Percentiles rank a stretch among this genome's conserved stretches.
These are phyloP conservation scores for Inga laurina DNA, from an alignment of 306 rosid genomes.

Conservation along the genomic window DNA sequence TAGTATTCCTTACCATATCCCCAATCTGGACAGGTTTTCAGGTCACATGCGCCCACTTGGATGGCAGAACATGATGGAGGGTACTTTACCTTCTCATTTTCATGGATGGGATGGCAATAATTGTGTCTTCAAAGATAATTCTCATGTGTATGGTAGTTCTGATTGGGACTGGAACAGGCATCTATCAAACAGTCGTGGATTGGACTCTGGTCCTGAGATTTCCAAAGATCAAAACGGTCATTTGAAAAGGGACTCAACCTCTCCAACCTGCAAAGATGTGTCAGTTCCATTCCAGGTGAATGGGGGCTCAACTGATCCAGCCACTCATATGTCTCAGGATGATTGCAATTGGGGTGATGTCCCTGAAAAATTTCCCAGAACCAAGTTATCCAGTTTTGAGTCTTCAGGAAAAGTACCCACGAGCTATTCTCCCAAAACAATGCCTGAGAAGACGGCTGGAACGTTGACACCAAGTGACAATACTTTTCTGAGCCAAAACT, in stretches of 20 bases:
- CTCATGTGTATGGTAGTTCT: conserved; percentile 69
- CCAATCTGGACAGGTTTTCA: conserved; percentile 85
- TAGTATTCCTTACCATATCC: conserved; percentile 84
- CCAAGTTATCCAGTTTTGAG: too few relatives aligned
- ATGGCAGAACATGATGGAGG: conserved; percentile 90
- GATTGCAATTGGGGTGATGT: too few relatives aligned
- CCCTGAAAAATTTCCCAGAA: too few relatives aligned
- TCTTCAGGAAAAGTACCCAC: too few relatives aligned
- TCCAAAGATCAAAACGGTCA: conserved; percentile 85
- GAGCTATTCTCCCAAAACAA: too few relatives aligned
- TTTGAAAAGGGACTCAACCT: conserved; percentile 67
- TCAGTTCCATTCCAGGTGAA: conserved; percentile 49
- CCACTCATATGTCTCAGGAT: conserved; percentile 42
- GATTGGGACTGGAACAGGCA: conserved; percentile 94
- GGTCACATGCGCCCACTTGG: conserved; percentile 86
- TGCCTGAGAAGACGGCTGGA: too few relatives aligned
- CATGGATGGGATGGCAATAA: conserved; percentile 94
- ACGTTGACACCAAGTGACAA: conserved; percentile 27
- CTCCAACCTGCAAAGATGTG: conserved; percentile 72
- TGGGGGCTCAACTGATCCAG: conserved; percentile 50
- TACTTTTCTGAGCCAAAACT: conserved; percentile 56
- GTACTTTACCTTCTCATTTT: conserved; percentile 82
- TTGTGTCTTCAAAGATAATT: conserved; percentile 76
- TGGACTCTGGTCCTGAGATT: conserved; percentile 81
- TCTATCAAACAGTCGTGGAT: conserved; percentile 66